Percentiles rank a stretch among this genome's conserved stretches.
Evolutionary conservation across 2,329 filamentous ascomycete species (phyloP).

Genomic region (Aspergillus uvarum): DNA sequence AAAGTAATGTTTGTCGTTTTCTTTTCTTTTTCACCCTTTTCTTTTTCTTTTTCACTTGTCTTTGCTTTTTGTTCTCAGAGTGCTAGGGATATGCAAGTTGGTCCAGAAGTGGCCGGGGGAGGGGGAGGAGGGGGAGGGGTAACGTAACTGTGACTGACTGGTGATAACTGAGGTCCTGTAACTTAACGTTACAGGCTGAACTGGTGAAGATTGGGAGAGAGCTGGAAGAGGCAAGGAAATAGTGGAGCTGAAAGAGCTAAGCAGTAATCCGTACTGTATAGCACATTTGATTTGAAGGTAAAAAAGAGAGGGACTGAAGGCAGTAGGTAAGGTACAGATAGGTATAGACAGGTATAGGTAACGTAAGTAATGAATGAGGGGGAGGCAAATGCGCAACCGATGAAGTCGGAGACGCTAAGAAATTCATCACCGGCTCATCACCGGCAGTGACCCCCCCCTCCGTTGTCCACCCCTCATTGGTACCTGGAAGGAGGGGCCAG

Average conservation of each 20-base stretch:
- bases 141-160: no score
- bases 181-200: no score
- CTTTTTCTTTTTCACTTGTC: not conserved
- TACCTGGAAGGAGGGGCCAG: not conserved
- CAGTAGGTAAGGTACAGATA: no score
- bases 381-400: not conserved
- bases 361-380: not conserved
- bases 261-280: no score
- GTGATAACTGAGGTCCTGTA: no score
- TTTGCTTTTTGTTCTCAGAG: not conserved
- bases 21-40: not conserved
- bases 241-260: no score
- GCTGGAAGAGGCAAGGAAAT: no score
- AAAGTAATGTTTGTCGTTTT: not conserved
- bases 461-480: slow-evolving; percentile 1
- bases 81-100: not conserved
- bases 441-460: not conserved
- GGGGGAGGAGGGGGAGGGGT: not conserved
- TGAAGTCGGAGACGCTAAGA: slow-evolving; percentile 4
- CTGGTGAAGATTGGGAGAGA: no score
- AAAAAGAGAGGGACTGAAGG: no score
- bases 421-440: not conserved
- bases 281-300: no score
- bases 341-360: not conserved
- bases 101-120: not conserved